Conservation (phyloP, 257 asterid genomes). For the Capsicum baccatum region DNA sequence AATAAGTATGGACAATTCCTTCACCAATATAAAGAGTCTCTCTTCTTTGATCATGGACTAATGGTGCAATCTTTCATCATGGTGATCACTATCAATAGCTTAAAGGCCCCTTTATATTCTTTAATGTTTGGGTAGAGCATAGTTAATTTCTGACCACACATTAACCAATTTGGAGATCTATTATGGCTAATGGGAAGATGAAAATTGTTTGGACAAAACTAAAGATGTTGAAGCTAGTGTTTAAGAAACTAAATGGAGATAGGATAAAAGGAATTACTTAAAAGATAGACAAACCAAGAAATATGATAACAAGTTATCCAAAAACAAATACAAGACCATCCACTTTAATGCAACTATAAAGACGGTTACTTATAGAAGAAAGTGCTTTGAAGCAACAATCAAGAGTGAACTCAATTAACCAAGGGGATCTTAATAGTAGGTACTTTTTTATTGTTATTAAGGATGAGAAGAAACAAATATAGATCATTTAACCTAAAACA, state of each 20-base stretch:
- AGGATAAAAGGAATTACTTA: background rate
- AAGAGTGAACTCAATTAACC: background rate
- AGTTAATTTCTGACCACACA: background rate
- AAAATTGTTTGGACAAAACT: background rate
- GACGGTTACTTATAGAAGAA: background rate
- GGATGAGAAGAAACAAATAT: background rate
- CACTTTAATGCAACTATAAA: no score
- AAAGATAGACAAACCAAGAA: no score
- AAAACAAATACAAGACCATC: background rate
- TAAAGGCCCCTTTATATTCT: background rate
- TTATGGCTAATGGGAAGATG: background rate
- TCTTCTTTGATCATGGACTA: background rate
- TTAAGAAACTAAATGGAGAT: background rate
- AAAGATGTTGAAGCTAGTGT: background rate
- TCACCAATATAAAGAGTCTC: no score
- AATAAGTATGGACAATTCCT: background rate
- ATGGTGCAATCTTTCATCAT: no score
- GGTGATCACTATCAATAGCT: background rate
- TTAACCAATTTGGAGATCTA: background rate
- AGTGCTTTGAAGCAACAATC: background rate
- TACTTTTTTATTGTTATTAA: no score
- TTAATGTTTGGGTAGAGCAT: background rate
- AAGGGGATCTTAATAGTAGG: background rate
- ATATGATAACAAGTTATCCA: background rate
- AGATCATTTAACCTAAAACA: no score